Conservation (phyloP, 208 protist genomes). For the Crithidia brevicula region DNA sequence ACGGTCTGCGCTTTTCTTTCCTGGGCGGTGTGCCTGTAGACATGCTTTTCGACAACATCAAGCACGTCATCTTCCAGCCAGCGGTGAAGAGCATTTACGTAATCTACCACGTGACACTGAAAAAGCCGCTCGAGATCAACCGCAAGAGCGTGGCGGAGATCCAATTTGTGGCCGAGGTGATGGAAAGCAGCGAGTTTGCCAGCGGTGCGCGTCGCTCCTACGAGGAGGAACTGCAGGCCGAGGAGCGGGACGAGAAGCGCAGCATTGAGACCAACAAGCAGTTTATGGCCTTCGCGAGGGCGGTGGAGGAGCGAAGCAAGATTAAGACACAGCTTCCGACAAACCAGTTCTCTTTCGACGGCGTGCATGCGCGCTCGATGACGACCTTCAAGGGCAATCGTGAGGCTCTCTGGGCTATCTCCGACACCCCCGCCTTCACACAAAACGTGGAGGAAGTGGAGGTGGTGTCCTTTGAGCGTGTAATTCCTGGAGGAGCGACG, state of each 20-base stretch:
- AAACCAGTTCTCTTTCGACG: conserved; percentile 85
- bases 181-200: conserved; percentile 88
- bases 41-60: conserved; percentile 97
- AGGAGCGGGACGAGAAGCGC: conserved; percentile 74
- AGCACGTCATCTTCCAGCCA: conserved; percentile 97
- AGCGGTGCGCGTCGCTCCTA: conserved; percentile 55
- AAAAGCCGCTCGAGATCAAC: conserved; percentile 96
- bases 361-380: conserved; percentile 77
- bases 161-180: conserved; percentile 97
- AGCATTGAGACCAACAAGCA: conserved; percentile 84
- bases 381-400: conserved; percentile 76
- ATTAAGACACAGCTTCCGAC: conserved; percentile 81
- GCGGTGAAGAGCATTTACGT: conserved; percentile 91
- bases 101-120: conserved; percentile 97
- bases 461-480: conserved; percentile 95
- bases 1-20: conserved; percentile 95
- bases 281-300: conserved; percentile 80
- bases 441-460: conserved; percentile 94
- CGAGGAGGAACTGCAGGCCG: conserved; percentile 80
- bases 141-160: conserved; percentile 96
- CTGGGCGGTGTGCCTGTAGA: conserved; percentile 85
- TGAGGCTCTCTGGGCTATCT: conserved; percentile 86
- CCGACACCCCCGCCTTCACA: conserved; percentile 94
- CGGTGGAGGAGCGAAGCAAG: conserved; percentile 72
- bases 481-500: conserved; percentile 87